These are phyloP conservation scores for Fraxinus velutina DNA, from an alignment of 305 asterid species.

Conservation along the genomic window DNA sequence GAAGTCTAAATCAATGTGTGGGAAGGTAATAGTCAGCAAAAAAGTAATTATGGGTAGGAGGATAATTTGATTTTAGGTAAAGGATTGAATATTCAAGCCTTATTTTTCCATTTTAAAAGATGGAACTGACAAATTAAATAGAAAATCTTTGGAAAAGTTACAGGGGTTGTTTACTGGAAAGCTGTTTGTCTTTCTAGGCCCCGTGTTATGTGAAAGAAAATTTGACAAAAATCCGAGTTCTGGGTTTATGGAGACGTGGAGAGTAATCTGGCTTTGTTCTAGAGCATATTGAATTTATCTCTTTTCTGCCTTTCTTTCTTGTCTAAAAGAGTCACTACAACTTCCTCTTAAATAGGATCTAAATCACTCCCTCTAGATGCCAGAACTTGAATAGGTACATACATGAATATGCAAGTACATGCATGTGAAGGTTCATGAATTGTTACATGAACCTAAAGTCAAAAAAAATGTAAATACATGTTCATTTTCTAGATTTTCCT, in stretches of 20 bases:
- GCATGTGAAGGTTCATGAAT: neutral
- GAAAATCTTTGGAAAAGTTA: neutral
- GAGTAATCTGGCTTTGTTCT: neutral
- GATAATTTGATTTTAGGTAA: neutral
- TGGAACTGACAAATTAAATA: neutral
- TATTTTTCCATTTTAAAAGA: neutral
- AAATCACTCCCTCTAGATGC: neutral
- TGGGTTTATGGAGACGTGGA: neutral
- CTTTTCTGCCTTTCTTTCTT: neutral
- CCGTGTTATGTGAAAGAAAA: neutral
- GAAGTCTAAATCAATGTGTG: neutral
- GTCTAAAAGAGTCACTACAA: neutral
- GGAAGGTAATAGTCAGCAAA: neutral
- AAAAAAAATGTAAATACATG: neutral
- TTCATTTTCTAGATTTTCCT: neutral
- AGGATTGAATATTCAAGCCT: neutral
- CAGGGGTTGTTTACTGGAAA: neutral
- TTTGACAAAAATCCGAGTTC: neutral
- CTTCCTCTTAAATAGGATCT: neutral
- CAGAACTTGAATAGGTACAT: neutral
- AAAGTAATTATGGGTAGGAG: neutral
- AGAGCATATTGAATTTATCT: neutral
- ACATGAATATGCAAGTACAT: neutral
- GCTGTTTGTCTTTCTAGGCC: neutral
- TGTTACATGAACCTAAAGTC: neutral